Percentiles rank a stretch among this genome's conserved stretches.
Conservation (phyloP, 2,329 filamentous ascomycete species). For the Colletotrichum higginsianum region DNA sequence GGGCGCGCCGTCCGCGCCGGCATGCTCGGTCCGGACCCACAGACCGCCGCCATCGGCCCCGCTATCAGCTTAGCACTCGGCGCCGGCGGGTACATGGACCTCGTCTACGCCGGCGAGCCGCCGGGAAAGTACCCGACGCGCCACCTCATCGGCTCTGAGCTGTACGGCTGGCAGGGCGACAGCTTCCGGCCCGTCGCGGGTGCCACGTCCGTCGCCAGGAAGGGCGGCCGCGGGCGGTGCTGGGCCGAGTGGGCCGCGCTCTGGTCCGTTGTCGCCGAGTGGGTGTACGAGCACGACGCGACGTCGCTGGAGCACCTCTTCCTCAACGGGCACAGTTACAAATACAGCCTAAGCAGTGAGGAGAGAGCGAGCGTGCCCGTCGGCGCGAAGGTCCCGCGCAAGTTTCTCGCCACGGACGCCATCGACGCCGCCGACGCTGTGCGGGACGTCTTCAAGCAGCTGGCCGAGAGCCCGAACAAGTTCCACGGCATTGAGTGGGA, state of each 20-base stretch:
- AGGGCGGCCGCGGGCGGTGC: background rate
- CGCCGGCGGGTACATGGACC: background rate
- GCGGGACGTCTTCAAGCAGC: too few species aligned
- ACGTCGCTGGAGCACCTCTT: background rate
- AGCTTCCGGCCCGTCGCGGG: background rate
- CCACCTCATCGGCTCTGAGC: background rate
- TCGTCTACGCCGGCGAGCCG: background rate
- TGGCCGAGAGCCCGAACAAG: too few species aligned
- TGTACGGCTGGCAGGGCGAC: background rate
- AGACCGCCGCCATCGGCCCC: too few species aligned
- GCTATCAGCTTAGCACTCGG: too few species aligned
- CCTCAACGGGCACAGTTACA: background rate
- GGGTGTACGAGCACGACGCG: background rate
- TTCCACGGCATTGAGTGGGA: too few species aligned
- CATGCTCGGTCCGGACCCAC: too few species aligned
- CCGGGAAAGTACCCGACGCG: background rate
- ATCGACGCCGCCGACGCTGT: background rate
- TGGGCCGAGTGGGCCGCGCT: background rate
- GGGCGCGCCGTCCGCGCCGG: too few species aligned
- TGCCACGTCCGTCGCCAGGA: conserved; percentile 38
- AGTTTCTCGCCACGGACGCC: background rate
- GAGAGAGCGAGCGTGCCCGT: background rate
- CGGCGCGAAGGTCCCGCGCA: background rate
- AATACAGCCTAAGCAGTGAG: background rate
- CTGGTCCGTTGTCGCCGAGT: background rate